Evolutionary conservation across 148 eudicot genomes (phyloP).

Genomic region (Dysphania ambrosioides): DNA sequence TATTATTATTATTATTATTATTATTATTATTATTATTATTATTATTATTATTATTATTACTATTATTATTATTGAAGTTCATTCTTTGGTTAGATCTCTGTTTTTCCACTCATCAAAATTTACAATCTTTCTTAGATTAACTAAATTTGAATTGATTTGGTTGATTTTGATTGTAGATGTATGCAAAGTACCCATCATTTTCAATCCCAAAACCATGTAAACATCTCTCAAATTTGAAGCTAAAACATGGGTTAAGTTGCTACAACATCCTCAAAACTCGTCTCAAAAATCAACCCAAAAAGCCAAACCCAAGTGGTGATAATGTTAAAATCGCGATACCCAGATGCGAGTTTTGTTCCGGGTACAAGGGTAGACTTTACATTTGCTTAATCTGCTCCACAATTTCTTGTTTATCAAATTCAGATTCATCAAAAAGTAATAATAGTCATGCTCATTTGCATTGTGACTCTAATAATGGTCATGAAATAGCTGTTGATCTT

Average conservation of each 20-base stretch:
- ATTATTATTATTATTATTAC: too few species aligned
- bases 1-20: too few species aligned
- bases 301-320: constrained; percentile 24
- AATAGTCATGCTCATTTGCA: constrained; percentile 53
- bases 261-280: constrained; percentile 40
- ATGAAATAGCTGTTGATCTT: constrained; percentile 54
- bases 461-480: constrained; percentile 33
- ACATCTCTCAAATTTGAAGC: constrained; percentile 55
- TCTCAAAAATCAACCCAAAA: constrained; percentile 33
- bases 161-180: constrained; percentile 23
- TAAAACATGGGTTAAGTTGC: constrained; percentile 42
- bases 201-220: constrained; percentile 53
- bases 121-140: background rate
- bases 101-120: constrained; percentile 20
- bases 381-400: constrained; percentile 58
- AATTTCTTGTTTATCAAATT: constrained; percentile 47
- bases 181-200: constrained; percentile 24
- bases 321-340: constrained; percentile 28
- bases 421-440: constrained; percentile 46
- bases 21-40: too few species aligned
- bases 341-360: constrained; percentile 51
- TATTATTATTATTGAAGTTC: too few species aligned
- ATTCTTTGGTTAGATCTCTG: constrained; percentile 27
- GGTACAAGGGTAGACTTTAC: constrained; percentile 47
- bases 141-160: background rate